A percentile compares a stretch with the other conserved stretches of the same genome.
phyloP scores from a whole-genome alignment of 179 eudicot genomes.

The Nepenthes alata region DNA sequence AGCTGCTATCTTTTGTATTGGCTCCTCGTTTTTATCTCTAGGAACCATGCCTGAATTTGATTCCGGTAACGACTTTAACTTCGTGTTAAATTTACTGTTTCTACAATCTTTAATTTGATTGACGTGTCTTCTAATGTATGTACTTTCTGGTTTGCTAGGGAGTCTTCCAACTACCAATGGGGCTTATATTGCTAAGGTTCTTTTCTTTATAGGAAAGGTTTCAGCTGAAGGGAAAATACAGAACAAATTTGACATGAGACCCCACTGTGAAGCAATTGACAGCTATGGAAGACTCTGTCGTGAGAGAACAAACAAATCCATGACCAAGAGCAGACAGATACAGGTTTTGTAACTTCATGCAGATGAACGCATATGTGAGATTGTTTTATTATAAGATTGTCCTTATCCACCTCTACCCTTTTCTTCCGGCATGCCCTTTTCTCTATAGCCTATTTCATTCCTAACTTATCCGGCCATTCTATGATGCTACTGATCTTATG shows the following conservation, averaged over 20 bases:
- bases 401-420: background rate
- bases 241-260: conserved; percentile 82
- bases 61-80: no score
- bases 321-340: conserved; percentile 59
- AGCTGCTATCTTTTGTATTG: no score
- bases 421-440: background rate
- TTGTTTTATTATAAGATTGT: background rate
- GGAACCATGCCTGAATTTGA: no score
- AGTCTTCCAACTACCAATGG: no score
- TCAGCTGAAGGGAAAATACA: conserved; percentile 70
- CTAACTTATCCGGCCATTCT: background rate
- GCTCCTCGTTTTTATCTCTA: no score
- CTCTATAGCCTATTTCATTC: background rate
- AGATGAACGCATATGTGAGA: background rate
- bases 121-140: no score
- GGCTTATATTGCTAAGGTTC: background rate
- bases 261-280: conserved; percentile 60
- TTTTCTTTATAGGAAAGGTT: conserved; percentile 34
- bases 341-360: conserved; percentile 32
- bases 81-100: no score
- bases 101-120: no score
- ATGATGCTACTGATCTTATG: background rate
- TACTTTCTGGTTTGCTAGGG: no score
- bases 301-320: conserved; percentile 59
- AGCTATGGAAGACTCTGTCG: conserved; percentile 75